Evolutionary conservation across 805 yeast species (phyloP).

Genomic region (Naumovozyma dairenensis): DNA sequence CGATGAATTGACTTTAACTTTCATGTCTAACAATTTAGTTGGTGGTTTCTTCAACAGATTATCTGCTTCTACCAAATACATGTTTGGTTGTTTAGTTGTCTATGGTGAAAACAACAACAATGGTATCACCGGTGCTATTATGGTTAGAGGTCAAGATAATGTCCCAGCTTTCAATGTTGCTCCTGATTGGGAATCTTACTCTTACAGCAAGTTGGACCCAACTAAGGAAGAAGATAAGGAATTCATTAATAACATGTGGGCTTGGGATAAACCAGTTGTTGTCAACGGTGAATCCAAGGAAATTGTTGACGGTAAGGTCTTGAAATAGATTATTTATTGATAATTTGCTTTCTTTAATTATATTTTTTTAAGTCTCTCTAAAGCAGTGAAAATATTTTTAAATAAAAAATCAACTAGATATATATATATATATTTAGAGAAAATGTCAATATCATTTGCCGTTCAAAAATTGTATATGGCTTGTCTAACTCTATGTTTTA

Average conservation of each 20-base stretch:
- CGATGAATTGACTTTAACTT: conserved; percentile 92
- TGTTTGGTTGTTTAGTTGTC: conserved; percentile 90
- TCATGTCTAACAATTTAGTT: conserved; percentile 96
- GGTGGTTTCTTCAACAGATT: conserved; percentile 98
- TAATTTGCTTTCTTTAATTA: background rate
- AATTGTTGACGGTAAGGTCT: conserved; percentile 96
- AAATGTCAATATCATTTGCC: no score
- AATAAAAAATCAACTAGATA: no score
- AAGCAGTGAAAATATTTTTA: no score
- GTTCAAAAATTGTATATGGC: no score
- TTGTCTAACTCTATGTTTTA: no score
- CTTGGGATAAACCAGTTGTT: conserved; percentile 93
- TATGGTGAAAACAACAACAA: conserved; percentile 98
- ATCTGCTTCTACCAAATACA: conserved; percentile 80
- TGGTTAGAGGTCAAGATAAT: conserved; percentile 89
- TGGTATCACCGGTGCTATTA: conserved; percentile 91
- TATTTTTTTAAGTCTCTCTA: no score
- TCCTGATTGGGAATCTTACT: conserved; percentile 97
- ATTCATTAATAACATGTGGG: conserved; percentile 86
- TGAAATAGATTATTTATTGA: conserved; percentile 47
- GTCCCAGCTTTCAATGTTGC: conserved; percentile 95
- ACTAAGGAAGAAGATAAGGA: conserved; percentile 67
- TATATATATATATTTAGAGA: no score
- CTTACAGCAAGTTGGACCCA: conserved; percentile 74
- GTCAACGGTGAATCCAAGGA: conserved; percentile 74